Evolutionary conservation across 75 land plant species (phyloP), one percentile per base, ranked within the genome.

Genomic region (Chamaecyparis obtusa): DNA sequence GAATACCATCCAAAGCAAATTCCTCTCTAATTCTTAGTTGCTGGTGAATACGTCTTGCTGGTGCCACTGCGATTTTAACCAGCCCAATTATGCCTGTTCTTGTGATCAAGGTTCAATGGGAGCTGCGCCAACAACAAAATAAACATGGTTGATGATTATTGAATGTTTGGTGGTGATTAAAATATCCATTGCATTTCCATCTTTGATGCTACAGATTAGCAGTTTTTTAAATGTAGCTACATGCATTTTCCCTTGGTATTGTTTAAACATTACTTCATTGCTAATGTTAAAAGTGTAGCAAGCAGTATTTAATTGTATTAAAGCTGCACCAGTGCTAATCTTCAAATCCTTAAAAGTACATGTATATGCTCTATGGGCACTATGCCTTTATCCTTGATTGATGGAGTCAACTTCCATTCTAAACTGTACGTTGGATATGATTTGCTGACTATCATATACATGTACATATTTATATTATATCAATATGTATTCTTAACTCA

Each of bases 101-200:
- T 64, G 69, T 64, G 69, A 24, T 64, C n/a, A 8, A 64, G 69
- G 30, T 64, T 64, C 30, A 64, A 64, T 7, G 69, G 69, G n/a
- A 64, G 69, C 69, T 64, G 69, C 27, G 9, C n/a, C 69, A 64
- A 78, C 46, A 24, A 78, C 46, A 78, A 78, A 78, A 78, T 78
- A 39, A 78, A 78, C 43, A 39, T n/a, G 21, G 81, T 78, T 24
- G 10, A 78, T 78, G 43, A 24, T 37, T 78, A 78, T 78, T 41
- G 6, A 78, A 78, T 78, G 41, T 78, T 78, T 39, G 46, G 10
- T 41, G 46, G 81, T 78, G 27, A 41, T 78, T 78, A 39, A 10
- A 78, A 39, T 78, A 41, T 78, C 3, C 44, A 1, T 37, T 78
- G 81, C 39, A 78, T 9, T 78, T 27, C 41, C 24, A 78, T 19